Evolutionary conservation across 805 yeast genomes (phyloP).

Genomic region (Candida ficus): DNA sequence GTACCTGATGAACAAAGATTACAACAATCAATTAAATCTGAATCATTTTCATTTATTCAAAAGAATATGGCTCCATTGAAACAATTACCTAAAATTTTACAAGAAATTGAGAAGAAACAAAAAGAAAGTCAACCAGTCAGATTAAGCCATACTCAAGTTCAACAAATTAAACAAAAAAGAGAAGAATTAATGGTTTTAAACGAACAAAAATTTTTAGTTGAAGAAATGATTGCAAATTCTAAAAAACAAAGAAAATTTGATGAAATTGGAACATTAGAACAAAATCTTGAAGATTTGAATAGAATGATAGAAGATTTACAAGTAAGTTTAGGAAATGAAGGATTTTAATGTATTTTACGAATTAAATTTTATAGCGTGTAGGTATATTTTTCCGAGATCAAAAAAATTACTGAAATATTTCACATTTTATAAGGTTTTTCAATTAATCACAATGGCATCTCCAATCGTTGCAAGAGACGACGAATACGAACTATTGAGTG

Average conservation of each 20-base stretch:
- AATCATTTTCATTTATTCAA: conserved; percentile 58
- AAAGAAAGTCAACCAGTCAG: conserved; percentile 16
- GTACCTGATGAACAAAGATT: conserved; percentile 41
- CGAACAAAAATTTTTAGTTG: conserved; percentile 75
- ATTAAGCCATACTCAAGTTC: conserved; percentile 35
- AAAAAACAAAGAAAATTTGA: conserved; percentile 71
- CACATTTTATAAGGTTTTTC: background rate
- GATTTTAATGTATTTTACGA: conserved; percentile 21
- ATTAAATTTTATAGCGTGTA: background rate
- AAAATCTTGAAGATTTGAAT: conserved; percentile 52
- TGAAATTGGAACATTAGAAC: conserved; percentile 57
- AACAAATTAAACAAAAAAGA: conserved; percentile 53
- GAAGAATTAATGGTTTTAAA: conserved; percentile 82
- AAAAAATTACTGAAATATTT: background rate
- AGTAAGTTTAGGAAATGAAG: conserved; percentile 51
- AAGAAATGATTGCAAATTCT: conserved; percentile 55
- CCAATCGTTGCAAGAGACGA: conserved; percentile 13
- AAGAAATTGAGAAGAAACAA: conserved; percentile 18
- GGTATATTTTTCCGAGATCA: background rate
- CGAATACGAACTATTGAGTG: conserved; percentile 13
- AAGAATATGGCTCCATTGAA: conserved; percentile 61
- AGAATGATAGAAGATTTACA: conserved; percentile 43
- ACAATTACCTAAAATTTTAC: conserved; percentile 44
- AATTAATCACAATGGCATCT: background rate
- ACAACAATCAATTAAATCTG: conserved; percentile 50